A percentile compares a stretch with the other conserved stretches of the same genome.
Evolutionary conservation across 139 green algal genomes (phyloP).

Genomic region (Desmodesmus armatus): DNA sequence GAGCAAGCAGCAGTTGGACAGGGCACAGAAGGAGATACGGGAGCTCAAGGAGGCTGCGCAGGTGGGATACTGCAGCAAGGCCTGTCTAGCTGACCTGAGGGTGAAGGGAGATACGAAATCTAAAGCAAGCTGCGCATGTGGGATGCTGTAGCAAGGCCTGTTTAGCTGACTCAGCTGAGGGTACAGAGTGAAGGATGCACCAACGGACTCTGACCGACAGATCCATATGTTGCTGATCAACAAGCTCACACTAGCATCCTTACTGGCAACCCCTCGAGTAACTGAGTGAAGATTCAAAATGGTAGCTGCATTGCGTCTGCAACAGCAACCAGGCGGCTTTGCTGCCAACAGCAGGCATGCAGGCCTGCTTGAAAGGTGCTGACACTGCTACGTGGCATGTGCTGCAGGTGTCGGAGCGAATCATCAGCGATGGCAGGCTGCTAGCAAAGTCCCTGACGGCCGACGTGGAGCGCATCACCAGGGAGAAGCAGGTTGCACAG

Average conservation of each 20-base stretch:
- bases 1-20: constrained; percentile 33
- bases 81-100: neutral
- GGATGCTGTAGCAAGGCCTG: too few species aligned
- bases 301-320: too few species aligned
- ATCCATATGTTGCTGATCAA: neutral
- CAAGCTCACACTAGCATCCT: too few species aligned
- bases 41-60: constrained; percentile 18
- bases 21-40: constrained; percentile 9
- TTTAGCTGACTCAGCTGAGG: too few species aligned
- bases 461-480: constrained; percentile 25
- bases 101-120: too few species aligned
- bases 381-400: neutral
- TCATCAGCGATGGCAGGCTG: constrained; percentile 22
- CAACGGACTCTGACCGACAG: too few species aligned
- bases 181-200: too few species aligned
- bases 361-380: neutral
- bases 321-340: too few species aligned
- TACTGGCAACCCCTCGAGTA: too few species aligned
- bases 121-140: too few species aligned
- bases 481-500: constrained; percentile 22
- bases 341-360: neutral
- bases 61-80: neutral
- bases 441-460: constrained; percentile 7
- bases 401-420: constrained; percentile 34
- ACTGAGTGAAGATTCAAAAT: too few species aligned